A percentile compares a stretch with the other conserved stretches of the same genome.
Evolutionary conservation across 345 rosid species (phyloP).

Genomic region (Punica granatum): DNA sequence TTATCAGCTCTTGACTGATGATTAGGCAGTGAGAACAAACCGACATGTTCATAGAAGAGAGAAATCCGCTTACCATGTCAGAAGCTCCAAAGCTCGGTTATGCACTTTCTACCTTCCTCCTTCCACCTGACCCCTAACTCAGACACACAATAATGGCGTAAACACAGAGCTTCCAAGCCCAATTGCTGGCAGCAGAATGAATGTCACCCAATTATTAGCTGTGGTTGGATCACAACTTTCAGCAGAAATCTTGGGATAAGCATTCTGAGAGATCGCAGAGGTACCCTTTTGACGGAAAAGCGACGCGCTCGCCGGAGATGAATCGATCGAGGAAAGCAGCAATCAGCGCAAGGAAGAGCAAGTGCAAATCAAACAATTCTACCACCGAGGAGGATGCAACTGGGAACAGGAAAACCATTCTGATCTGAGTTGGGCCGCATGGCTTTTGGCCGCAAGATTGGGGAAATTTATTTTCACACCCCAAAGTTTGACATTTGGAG

Average conservation of each 20-base stretch:
- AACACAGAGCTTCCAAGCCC: background rate
- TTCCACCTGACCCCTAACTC: background rate
- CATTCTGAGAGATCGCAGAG: background rate
- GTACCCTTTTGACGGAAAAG: background rate
- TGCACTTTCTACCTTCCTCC: background rate
- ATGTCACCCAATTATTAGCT: background rate
- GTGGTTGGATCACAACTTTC: background rate
- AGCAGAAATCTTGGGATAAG: background rate
- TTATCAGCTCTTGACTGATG: background rate
- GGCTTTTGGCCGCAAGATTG: background rate
- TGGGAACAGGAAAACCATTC: background rate
- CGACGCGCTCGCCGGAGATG: background rate
- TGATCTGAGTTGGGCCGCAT: background rate
- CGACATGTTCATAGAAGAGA: too few relatives aligned
- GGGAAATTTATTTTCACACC: background rate
- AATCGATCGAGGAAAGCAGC: background rate
- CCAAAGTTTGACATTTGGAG: background rate
- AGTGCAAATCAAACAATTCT: background rate
- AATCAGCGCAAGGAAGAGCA: background rate
- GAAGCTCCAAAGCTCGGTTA: background rate
- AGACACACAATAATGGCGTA: background rate
- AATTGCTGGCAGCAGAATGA: background rate
- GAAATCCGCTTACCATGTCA: background rate
- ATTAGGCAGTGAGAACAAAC: background rate
- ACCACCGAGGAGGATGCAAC: background rate